These are phyloP conservation scores for Tulasnella sp. DNA, from an alignment of 768 basidiomycete species.

Conservation along the genomic window DNA sequence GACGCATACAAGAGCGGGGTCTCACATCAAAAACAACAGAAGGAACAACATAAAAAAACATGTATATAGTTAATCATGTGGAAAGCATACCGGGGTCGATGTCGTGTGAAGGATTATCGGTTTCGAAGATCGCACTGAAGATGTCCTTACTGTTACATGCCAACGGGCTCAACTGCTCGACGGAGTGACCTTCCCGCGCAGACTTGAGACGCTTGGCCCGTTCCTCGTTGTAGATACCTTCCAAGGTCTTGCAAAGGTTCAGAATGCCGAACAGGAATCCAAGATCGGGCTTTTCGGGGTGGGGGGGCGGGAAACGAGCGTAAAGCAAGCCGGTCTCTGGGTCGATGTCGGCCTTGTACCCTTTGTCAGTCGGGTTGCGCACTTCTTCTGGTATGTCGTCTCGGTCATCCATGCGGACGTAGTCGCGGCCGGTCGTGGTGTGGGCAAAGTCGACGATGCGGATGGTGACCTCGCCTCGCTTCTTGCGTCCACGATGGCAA, in stretches of 20 bases:
- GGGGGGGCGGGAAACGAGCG: conserved; percentile 92
- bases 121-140: conserved; percentile 67
- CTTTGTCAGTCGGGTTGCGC: conserved; percentile 53
- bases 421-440: conserved; percentile 93
- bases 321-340: conserved; percentile 77
- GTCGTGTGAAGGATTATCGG: conserved; percentile 46
- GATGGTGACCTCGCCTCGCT: conserved; percentile 88
- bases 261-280: conserved; percentile 91
- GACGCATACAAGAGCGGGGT: neutral
- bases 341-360: conserved; percentile 79
- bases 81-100: conserved; percentile 71
- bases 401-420: conserved; percentile 43
- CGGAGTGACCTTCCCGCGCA: conserved; percentile 28
- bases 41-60: conserved; percentile 10
- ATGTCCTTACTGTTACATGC: conserved; percentile 72
- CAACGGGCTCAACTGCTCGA: conserved; percentile 59
- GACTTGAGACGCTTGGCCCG: conserved; percentile 62
- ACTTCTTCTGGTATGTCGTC: conserved; percentile 26
- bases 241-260: conserved; percentile 70
- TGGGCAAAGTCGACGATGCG: conserved; percentile 98
- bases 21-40: neutral
- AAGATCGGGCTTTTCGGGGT: conserved; percentile 82
- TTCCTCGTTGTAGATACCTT: conserved; percentile 85
- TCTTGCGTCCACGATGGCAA: conserved; percentile 54
- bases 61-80: conserved; percentile 42